phyloP scores from a whole-genome alignment of 1,139 yeast genomes.

The Geotrichum carabidarum region DNA sequence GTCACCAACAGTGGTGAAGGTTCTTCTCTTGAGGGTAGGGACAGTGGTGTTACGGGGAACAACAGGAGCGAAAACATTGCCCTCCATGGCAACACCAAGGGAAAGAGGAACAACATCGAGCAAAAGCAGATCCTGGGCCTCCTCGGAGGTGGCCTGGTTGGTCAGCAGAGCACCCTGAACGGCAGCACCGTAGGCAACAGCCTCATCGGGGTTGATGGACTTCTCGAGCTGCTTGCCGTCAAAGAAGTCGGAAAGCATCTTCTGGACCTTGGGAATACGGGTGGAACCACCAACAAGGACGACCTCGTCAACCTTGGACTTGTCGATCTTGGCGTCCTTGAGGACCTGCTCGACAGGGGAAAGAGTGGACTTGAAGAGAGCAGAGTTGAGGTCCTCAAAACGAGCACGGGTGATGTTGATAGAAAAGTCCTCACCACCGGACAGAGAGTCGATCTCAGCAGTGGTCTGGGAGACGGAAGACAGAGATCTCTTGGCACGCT shows the following conservation, averaged over 20 bases:
- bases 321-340: constrained; percentile 74
- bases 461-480: constrained; percentile 84
- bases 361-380: constrained; percentile 76
- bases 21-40: constrained; percentile 99
- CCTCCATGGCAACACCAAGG: constrained; percentile 99
- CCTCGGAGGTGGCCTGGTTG: constrained; percentile 95
- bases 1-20: constrained; percentile 99
- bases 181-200: constrained; percentile 98
- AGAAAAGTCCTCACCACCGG: constrained; percentile 76
- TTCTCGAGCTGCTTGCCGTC: constrained; percentile 88
- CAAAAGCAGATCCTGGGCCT: constrained; percentile 93
- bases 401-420: constrained; percentile 84
- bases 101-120: constrained; percentile 98
- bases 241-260: constrained; percentile 78
- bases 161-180: constrained; percentile 99
- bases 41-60: constrained; percentile 99
- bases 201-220: constrained; percentile 90
- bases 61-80: constrained; percentile 97
- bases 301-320: constrained; percentile 75
- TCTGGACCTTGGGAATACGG: constrained; percentile 91
- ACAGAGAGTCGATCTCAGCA: constrained; percentile 77
- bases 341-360: constrained; percentile 84
- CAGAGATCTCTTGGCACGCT: constrained; percentile 86
- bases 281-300: constrained; percentile 91
- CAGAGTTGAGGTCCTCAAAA: constrained; percentile 83